Evolutionary conservation across 495 filamentous ascomycete species (phyloP), one percentile per base, ranked within the genome.

Genomic region (Daldinia loculata): DNA sequence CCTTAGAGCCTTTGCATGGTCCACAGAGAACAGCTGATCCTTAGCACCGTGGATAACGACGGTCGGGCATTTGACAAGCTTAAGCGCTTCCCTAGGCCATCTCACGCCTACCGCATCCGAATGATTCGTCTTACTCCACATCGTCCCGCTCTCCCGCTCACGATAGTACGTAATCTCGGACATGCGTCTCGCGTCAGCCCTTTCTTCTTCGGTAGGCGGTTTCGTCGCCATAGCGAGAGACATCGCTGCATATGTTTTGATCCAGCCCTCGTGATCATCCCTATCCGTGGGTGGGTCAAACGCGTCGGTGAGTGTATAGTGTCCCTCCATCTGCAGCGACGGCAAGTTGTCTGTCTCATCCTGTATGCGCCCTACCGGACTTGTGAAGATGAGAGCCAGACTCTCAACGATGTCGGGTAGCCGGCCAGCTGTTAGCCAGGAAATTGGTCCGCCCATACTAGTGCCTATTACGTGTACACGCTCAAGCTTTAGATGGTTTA

Each of bases 251-350:
- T 24, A 48, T 22, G 17, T 24, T 22, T 48, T 48, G 8, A 48
- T 48, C 43, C 43, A 48, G 43, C 43, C 43, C 43, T 48, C 43
- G 43, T 48, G 43, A 22, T 48, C 43, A 22, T 48, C 43, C 17
- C 8, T 19, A 48, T 48, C 43, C 17, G 17, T 12, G 19, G 43
- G 43, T 11, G 43, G 43, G 9, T 48, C 43, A 5, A 48, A 48
- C 19, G 43, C 43, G 9, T 48, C 43, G 9, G 43, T 12, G 9
- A 48, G 43, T 48, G 5, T 48, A 12, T 48, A 48, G 11, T 48
- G 43, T 5, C 43, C 43, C 8, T 48, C 43, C 43, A 48, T 48
- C 0, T 24, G 2, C 19, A 48, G 17, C 43, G 19, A 2, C 3
- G 19, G 19, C 19, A 48, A 22, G 4, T 48, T 48, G 8, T 48